A percentile compares a stretch with the other conserved stretches of the same genome.
These are phyloP conservation scores for Rhizophora mangle DNA, from an alignment of 345 rosid genomes.

Conservation along the genomic window DNA sequence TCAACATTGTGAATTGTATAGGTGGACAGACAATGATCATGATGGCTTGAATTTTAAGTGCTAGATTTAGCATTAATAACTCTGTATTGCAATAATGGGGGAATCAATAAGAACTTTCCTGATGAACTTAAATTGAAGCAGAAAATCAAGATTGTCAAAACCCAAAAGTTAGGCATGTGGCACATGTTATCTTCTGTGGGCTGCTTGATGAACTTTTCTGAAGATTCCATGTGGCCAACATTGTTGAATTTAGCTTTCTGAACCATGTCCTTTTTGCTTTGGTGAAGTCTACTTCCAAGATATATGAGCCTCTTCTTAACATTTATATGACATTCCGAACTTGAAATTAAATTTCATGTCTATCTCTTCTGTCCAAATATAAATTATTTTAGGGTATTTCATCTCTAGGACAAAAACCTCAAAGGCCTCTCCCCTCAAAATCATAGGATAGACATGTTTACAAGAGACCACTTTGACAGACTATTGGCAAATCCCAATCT, in stretches of 20 bases:
- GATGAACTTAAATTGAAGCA: neutral
- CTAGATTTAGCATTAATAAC: neutral
- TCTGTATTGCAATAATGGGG: neutral
- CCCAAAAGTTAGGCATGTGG: neutral
- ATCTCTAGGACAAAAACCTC: too few species aligned
- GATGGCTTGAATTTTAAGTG: neutral
- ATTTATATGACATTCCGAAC: neutral
- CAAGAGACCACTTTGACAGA: too few species aligned
- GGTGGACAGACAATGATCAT: neutral
- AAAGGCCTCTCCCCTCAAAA: too few species aligned
- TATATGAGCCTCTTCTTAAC: neutral
- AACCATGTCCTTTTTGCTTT: neutral
- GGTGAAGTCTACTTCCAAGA: neutral
- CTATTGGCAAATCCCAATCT: too few species aligned
- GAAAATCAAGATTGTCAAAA: neutral
- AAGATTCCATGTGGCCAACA: neutral
- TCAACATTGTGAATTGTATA: neutral
- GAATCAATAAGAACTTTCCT: neutral
- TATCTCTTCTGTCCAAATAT: too few species aligned
- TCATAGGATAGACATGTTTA: too few species aligned
- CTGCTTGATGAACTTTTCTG: conserved; percentile 1
- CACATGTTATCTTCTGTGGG: neutral
- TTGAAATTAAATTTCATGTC: too few species aligned
- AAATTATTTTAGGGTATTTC: too few species aligned
- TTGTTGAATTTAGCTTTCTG: neutral